Conservation (phyloP, 495 filamentous ascomycete genomes). For the Cairneyella variabilis region DNA sequence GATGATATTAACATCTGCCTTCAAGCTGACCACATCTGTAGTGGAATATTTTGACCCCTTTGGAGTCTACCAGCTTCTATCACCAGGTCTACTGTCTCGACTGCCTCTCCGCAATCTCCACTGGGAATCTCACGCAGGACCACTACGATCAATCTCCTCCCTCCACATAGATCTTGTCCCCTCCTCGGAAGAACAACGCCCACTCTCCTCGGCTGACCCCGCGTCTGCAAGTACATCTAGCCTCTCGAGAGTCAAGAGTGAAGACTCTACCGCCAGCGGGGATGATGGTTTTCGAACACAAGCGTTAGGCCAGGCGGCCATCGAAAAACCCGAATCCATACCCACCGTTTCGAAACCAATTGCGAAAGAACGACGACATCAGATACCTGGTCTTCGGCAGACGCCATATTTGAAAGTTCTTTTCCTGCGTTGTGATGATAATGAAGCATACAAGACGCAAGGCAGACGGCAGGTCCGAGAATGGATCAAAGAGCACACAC, state of each 20-base stretch:
- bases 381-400: constrained; percentile 89
- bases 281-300: constrained; percentile 52
- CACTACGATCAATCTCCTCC: constrained; percentile 85
- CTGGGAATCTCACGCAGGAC: constrained; percentile 91
- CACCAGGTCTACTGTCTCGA: constrained; percentile 67
- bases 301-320: constrained; percentile 19
- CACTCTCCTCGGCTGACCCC: constrained; percentile 22
- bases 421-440: constrained; percentile 87
- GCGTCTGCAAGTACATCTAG: constrained; percentile 36
- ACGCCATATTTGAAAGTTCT: constrained; percentile 93
- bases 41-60: constrained; percentile 85
- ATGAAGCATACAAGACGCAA: constrained; percentile 81
- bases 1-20: neutral
- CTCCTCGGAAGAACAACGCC: constrained; percentile 29
- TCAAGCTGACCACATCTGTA: constrained; percentile 23
- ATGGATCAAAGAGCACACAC: constrained; percentile 80
- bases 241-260: constrained; percentile 38
- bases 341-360: constrained; percentile 12
- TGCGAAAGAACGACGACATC: constrained; percentile 72
- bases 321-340: constrained; percentile 18
- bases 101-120: constrained; percentile 91
- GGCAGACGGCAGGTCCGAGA: constrained; percentile 77
- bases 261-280: constrained; percentile 34
- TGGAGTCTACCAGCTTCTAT: constrained; percentile 77
- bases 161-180: constrained; percentile 84